Evolutionary conservation across 306 rosid species (phyloP).

Genomic region (Castanea sativa): DNA sequence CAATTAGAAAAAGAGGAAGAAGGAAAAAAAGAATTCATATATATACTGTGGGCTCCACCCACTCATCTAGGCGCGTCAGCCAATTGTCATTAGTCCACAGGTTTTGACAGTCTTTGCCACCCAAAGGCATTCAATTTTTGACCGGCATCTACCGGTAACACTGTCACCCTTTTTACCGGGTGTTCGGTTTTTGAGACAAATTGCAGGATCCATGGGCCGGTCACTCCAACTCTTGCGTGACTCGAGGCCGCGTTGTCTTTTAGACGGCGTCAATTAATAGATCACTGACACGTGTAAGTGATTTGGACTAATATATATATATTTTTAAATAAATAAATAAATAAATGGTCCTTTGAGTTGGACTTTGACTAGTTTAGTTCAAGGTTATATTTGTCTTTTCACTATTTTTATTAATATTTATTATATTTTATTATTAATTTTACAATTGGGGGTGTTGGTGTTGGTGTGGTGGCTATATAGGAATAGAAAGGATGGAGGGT

Average conservation of each 20-base stretch:
- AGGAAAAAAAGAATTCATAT: too few species aligned
- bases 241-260: slow-evolving; percentile 19
- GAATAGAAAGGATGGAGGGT: background rate
- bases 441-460: too few species aligned
- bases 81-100: background rate
- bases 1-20: too few species aligned
- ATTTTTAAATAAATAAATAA: too few species aligned
- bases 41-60: too few species aligned
- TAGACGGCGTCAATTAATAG: background rate
- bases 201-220: slow-evolving; percentile 13
- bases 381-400: background rate
- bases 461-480: too few species aligned
- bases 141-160: background rate
- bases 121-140: background rate
- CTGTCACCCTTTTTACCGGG: background rate
- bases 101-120: background rate
- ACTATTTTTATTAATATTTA: too few species aligned
- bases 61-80: too few species aligned
- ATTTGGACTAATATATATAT: too few species aligned
- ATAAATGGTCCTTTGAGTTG: background rate
- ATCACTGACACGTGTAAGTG: background rate
- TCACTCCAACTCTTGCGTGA: slow-evolving; percentile 8
- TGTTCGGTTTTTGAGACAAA: background rate
- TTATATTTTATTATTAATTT: too few species aligned
- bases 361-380: background rate